phyloP scores from a whole-genome alignment of 805 yeast species.

The Vanderwaltozyma tropicalis region DNA sequence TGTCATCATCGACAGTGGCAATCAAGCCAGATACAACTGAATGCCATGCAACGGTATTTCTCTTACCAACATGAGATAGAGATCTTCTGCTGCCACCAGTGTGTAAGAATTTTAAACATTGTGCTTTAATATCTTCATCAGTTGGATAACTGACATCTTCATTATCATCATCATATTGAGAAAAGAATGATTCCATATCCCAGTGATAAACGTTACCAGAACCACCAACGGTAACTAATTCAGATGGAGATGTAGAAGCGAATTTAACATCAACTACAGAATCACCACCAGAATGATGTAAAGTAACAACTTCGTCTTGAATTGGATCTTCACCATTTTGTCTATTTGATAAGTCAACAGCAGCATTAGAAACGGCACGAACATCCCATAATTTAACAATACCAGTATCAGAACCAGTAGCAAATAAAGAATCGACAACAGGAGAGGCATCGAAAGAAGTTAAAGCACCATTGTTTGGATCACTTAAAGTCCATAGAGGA shows the following conservation, averaged over 20 bases:
- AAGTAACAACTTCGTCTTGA: slow-evolving; percentile 18
- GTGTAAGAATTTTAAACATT: slow-evolving; percentile 24
- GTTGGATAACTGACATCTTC: slow-evolving; percentile 23
- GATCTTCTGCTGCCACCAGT: slow-evolving; percentile 22
- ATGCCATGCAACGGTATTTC: slow-evolving; percentile 25
- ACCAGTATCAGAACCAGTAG: slow-evolving; percentile 27
- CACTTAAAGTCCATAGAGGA: slow-evolving; percentile 18
- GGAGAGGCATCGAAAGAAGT: slow-evolving; percentile 23
- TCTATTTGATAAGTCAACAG: slow-evolving; percentile 17
- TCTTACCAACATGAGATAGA: slow-evolving; percentile 13
- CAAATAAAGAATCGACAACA: slow-evolving; percentile 20
- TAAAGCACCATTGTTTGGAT: slow-evolving; percentile 22
- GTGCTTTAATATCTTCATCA: slow-evolving; percentile 20
- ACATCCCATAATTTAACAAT: slow-evolving; percentile 28
- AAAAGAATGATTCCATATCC: slow-evolving; percentile 30
- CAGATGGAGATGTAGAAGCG: slow-evolving; percentile 22
- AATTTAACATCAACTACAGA: slow-evolving; percentile 26
- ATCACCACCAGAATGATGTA: slow-evolving; percentile 26
- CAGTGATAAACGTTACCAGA: slow-evolving; percentile 28
- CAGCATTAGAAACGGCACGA: slow-evolving; percentile 21
- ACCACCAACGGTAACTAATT: slow-evolving; percentile 25
- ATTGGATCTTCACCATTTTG: slow-evolving; percentile 23
- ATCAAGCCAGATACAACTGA: slow-evolving; percentile 24
- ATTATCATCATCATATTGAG: slow-evolving; percentile 36
- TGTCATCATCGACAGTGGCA: slow-evolving; percentile 26